These are phyloP conservation scores for Hymenoscyphus infarciens DNA, from an alignment of 2,329 filamentous ascomycete genomes.

Conservation along the genomic window DNA sequence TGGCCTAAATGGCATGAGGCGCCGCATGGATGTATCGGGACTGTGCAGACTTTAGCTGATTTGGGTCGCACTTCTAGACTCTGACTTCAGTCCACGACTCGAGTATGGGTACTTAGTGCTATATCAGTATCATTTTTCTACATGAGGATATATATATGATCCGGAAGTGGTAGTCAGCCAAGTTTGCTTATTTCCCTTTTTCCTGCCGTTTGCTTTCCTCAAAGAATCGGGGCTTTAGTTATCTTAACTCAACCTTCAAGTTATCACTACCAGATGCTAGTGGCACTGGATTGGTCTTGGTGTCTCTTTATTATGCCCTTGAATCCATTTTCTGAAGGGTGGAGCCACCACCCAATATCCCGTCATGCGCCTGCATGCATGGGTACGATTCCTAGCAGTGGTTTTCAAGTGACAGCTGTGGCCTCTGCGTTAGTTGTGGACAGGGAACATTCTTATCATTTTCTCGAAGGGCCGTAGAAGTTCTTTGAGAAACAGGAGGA, in stretches of 20 bases:
- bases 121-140: not conserved
- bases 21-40: slow-evolving; percentile 26
- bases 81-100: slow-evolving; percentile 28
- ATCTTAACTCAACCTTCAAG: not conserved
- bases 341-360: slow-evolving; percentile 15
- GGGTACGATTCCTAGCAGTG: slow-evolving; percentile 16
- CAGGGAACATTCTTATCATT: slow-evolving; percentile 30
- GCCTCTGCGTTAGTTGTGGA: slow-evolving; percentile 37
- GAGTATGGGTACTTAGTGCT: slow-evolving; percentile 16
- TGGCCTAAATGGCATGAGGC: slow-evolving; percentile 26
- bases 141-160: not conserved
- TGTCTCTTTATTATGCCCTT: slow-evolving; percentile 4
- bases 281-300: not conserved
- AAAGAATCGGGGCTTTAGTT: not conserved
- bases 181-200: not conserved
- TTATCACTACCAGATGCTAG: not conserved
- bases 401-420: slow-evolving; percentile 41
- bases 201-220: not conserved
- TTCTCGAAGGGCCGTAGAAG: slow-evolving; percentile 43
- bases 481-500: slow-evolving; percentile 27
- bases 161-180: not conserved
- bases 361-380: slow-evolving; percentile 32
- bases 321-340: slow-evolving; percentile 9
- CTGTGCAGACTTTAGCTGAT: slow-evolving; percentile 25
- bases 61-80: slow-evolving; percentile 23